Percentiles rank a stretch among this genome's conserved stretches.
These are phyloP conservation scores for Erodium chrysanthum DNA, from an alignment of 441 rosid genomes.

Conservation along the genomic window DNA sequence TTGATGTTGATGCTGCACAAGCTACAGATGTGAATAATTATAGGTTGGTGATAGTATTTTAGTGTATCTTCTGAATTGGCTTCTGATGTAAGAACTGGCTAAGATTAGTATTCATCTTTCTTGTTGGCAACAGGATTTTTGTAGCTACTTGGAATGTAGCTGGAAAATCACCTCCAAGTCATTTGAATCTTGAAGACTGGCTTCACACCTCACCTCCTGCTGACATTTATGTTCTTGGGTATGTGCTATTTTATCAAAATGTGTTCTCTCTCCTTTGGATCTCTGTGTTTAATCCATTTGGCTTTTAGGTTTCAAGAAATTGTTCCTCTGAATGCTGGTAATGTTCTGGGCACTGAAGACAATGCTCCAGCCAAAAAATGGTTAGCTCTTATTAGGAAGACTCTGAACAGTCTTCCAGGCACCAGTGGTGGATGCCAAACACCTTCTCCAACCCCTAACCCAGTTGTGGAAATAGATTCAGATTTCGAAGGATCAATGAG, in stretches of 20 bases:
- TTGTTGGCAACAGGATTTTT: conserved; percentile 31
- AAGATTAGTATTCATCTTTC: conserved; percentile 13
- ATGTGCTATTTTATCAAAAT: background rate
- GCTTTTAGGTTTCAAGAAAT: conserved; percentile 83
- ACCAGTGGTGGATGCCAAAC: conserved; percentile 55
- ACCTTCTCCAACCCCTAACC: conserved; percentile 84
- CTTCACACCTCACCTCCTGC: conserved; percentile 67
- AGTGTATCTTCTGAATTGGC: background rate
- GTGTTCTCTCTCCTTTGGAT: background rate
- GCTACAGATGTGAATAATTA: conserved; percentile 53
- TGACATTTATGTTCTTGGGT: conserved; percentile 57
- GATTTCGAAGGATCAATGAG: conserved; percentile 86
- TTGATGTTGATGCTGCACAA: conserved; percentile 50
- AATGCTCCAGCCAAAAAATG: conserved; percentile 98
- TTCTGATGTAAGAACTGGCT: no score
- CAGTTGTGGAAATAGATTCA: conserved; percentile 72
- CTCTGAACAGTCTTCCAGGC: conserved; percentile 82
- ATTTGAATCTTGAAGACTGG: conserved; percentile 65
- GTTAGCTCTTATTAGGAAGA: conserved; percentile 68
- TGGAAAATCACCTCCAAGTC: conserved; percentile 62
- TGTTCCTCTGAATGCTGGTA: conserved; percentile 93
- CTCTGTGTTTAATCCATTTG: conserved; percentile 4
- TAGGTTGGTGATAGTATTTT: conserved; percentile 26
- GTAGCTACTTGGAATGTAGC: conserved; percentile 81
- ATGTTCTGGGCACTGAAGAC: conserved; percentile 91